phyloP scores from a whole-genome alignment of 1,284 basidiomycete genomes.

The Cryptococcus amylolentus region DNA sequence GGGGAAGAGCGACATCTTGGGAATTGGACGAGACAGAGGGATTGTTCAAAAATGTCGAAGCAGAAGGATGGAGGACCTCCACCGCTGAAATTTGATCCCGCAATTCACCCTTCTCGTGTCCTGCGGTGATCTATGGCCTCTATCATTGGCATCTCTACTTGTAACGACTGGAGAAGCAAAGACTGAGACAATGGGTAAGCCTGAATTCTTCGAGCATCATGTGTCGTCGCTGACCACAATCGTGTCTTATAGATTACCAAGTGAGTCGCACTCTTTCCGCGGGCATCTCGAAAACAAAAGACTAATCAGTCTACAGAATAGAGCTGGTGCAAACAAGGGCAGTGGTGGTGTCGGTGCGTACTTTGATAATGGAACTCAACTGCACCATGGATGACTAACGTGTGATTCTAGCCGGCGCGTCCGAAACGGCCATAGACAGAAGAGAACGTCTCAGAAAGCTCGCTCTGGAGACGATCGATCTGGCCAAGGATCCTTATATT shows the following conservation, averaged over 20 bases:
- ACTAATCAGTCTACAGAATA: conserved; percentile 60
- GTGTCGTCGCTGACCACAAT: neutral
- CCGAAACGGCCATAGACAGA: conserved; percentile 89
- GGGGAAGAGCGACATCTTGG: conserved; percentile 41
- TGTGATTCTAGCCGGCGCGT: conserved; percentile 33
- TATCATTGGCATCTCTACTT: neutral
- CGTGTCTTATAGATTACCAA: conserved; percentile 40
- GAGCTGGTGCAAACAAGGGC: conserved; percentile 92
- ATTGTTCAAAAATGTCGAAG: conserved; percentile 5
- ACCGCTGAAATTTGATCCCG: conserved; percentile 16
- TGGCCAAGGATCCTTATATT: conserved; percentile 99
- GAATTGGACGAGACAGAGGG: neutral
- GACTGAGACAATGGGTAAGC: conserved; percentile 2
- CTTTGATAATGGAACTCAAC: neutral
- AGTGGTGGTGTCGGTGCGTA: conserved; percentile 74
- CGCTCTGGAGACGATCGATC: conserved; percentile 91
- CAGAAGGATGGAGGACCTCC: conserved; percentile 1
- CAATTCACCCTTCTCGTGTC: neutral
- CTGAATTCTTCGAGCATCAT: neutral
- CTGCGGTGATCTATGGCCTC: too few relatives aligned
- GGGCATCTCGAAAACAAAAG: neutral
- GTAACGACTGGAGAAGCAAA: neutral
- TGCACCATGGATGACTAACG: neutral
- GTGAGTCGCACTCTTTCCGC: conserved; percentile 18
- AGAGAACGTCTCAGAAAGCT: conserved; percentile 92